Percentiles rank a stretch among this genome's conserved stretches.
Evolutionary conservation across 2,329 filamentous ascomycete genomes (phyloP).

Genomic region (Colletotrichum cereale): DNA sequence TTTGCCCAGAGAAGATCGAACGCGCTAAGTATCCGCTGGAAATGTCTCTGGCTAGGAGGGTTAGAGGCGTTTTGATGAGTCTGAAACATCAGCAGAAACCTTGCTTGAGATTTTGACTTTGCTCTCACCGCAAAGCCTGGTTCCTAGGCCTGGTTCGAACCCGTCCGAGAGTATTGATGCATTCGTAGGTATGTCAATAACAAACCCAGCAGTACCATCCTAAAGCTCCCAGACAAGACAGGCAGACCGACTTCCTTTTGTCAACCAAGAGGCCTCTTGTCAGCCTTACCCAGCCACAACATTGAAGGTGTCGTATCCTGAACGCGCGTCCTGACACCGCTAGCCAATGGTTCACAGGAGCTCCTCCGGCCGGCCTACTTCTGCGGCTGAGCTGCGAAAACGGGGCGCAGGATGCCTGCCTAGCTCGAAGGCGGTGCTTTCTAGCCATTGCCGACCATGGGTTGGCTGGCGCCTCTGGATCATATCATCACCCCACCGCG

Average conservation of each 20-base stretch:
- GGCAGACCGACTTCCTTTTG: not conserved
- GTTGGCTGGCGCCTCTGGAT: not conserved
- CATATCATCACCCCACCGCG: conserved; percentile 18
- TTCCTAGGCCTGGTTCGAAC: too few relatives aligned
- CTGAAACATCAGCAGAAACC: not conserved
- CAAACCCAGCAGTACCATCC: not conserved
- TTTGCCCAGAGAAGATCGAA: not conserved
- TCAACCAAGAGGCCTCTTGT: conserved; percentile 29
- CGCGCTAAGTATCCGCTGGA: not conserved
- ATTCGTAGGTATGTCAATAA: not conserved
- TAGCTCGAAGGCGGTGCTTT: not conserved
- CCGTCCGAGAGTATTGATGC: not conserved
- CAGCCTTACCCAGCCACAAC: conserved; percentile 39
- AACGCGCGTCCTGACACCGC: conserved; percentile 33
- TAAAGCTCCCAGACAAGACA: not conserved
- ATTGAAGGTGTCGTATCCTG: conserved; percentile 16
- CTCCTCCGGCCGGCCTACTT: conserved; percentile 7
- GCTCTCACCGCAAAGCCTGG: not conserved
- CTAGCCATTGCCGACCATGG: not conserved
- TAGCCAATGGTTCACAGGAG: not conserved
- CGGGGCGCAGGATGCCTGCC: conserved; percentile 31
- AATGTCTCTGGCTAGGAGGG: too few relatives aligned
- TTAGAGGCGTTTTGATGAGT: not conserved
- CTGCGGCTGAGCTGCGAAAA: conserved; percentile 31
- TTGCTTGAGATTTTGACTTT: too few relatives aligned